Conservation (phyloP, 495 filamentous ascomycete genomes). For the Hypoxylon trugodes region DNA sequence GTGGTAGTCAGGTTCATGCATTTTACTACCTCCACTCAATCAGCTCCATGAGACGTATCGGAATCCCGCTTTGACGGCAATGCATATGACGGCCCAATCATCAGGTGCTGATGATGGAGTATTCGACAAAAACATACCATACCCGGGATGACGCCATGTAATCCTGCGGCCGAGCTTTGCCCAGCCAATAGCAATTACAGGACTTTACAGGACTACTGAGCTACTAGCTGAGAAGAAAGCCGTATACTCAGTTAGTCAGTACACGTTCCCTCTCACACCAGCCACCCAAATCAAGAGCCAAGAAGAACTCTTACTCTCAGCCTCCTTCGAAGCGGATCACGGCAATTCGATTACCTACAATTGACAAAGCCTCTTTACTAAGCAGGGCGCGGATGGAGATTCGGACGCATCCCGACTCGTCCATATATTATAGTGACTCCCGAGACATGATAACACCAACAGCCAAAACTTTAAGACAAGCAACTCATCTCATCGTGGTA, state of each 20-base stretch:
- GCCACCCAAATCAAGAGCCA: too few species aligned
- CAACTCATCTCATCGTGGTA: constrained; percentile 2
- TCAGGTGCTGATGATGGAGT: constrained; percentile 7
- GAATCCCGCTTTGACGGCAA: constrained; percentile 30
- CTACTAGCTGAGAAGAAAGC: neutral
- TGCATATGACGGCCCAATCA: constrained; percentile 35
- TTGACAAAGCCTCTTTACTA: constrained; percentile 1
- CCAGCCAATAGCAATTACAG: constrained; percentile 12
- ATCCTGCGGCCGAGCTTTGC: constrained; percentile 20
- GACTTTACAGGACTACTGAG: neutral
- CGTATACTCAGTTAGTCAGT: neutral
- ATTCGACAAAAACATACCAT: constrained; percentile 17
- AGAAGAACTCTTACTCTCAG: too few species aligned
- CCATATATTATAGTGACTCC: constrained; percentile 2
- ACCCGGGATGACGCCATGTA: constrained; percentile 33
- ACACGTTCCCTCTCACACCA: neutral
- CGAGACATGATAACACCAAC: constrained; percentile 8
- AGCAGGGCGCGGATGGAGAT: constrained; percentile 9
- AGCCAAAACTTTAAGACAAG: neutral
- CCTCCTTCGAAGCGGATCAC: constrained; percentile 6
- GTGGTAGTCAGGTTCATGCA: neutral
- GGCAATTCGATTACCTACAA: neutral
- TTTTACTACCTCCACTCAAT: constrained; percentile 12
- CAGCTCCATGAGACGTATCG: neutral
- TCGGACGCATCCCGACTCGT: constrained; percentile 29